Conservation (phyloP, 1,139 yeast genomes). For the Barnettozyma hawaiiensis region DNA sequence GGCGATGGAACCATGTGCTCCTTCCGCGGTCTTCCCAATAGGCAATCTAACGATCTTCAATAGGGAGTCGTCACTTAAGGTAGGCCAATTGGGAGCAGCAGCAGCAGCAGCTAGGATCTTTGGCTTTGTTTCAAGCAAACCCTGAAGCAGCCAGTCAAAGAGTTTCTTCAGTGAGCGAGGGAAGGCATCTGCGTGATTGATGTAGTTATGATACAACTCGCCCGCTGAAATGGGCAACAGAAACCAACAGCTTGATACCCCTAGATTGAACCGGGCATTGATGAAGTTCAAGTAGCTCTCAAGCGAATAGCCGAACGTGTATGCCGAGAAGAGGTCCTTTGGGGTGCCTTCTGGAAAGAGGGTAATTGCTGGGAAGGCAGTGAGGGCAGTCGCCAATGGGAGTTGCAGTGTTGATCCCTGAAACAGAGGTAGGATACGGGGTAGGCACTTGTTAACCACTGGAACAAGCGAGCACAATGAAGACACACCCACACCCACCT, state of each 20-base stretch:
- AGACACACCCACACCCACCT: not conserved
- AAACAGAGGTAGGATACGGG: not conserved
- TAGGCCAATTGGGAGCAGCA: slow-evolving; percentile 13
- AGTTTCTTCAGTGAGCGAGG: slow-evolving; percentile 11
- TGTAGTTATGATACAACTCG: slow-evolving; percentile 11
- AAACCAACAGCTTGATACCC: slow-evolving; percentile 6
- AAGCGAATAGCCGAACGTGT: slow-evolving; percentile 6
- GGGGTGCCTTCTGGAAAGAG: slow-evolving; percentile 3
- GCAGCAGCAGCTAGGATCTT: slow-evolving; percentile 1
- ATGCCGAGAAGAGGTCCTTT: slow-evolving; percentile 11
- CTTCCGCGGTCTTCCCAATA: slow-evolving; percentile 1
- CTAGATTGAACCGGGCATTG: not conserved
- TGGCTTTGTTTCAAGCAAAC: slow-evolving; percentile 15
- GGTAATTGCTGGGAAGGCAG: slow-evolving; percentile 2
- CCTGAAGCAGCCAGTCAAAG: slow-evolving; percentile 9
- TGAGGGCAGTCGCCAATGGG: slow-evolving; percentile 3
- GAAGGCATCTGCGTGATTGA: slow-evolving; percentile 11
- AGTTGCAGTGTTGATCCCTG: not conserved
- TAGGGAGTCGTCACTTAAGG: slow-evolving; percentile 9
- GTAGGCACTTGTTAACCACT: not conserved
- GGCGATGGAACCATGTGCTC: not conserved
- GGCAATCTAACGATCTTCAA: slow-evolving; percentile 5
- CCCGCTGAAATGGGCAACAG: slow-evolving; percentile 7
- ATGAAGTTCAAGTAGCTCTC: slow-evolving; percentile 8
- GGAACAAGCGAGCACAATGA: slow-evolving; percentile 6